phyloP scores from a whole-genome alignment of 83 land plant species.

The Picea mariana region DNA sequence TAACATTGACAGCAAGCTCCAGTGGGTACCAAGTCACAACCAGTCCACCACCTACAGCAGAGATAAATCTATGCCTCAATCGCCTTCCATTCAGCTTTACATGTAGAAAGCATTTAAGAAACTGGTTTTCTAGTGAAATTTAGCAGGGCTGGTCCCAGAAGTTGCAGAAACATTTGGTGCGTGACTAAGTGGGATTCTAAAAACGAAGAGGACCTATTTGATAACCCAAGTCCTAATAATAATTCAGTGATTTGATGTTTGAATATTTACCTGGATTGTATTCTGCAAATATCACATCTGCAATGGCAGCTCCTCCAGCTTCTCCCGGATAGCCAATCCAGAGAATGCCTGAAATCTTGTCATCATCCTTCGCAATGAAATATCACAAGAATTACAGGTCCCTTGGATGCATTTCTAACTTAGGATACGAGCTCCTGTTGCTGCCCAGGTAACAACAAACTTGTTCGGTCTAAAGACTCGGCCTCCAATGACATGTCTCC shows the following conservation, averaged over 20 bases:
- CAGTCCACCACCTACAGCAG: slow-evolving; percentile 25
- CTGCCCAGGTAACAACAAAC: slow-evolving; percentile 32
- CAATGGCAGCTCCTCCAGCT: too few species aligned
- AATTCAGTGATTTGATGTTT: slow-evolving; percentile 7
- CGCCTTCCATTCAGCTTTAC: background rate
- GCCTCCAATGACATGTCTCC: slow-evolving; percentile 41
- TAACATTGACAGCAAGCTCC: slow-evolving; percentile 6
- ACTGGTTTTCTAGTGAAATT: too few species aligned
- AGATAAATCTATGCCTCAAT: background rate
- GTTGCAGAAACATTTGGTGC: background rate
- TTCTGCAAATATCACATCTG: too few species aligned
- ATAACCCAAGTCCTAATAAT: too few species aligned
- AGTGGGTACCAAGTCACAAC: slow-evolving; percentile 43
- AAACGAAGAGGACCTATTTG: too few species aligned
- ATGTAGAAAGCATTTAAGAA: too few species aligned
- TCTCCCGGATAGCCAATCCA: too few species aligned
- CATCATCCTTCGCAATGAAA: slow-evolving; percentile 16
- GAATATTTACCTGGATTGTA: too few species aligned
- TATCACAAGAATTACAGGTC: slow-evolving; percentile 75
- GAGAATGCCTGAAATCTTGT: too few species aligned
- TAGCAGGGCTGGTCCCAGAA: too few species aligned
- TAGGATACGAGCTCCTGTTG: slow-evolving; percentile 45
- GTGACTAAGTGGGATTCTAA: background rate
- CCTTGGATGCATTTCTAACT: slow-evolving; percentile 59
- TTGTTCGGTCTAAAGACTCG: slow-evolving; percentile 50